Base-by-base conservation (phyloP, 192 early-diverging fungal genomes). In the Linnemannia exigua region DNA sequence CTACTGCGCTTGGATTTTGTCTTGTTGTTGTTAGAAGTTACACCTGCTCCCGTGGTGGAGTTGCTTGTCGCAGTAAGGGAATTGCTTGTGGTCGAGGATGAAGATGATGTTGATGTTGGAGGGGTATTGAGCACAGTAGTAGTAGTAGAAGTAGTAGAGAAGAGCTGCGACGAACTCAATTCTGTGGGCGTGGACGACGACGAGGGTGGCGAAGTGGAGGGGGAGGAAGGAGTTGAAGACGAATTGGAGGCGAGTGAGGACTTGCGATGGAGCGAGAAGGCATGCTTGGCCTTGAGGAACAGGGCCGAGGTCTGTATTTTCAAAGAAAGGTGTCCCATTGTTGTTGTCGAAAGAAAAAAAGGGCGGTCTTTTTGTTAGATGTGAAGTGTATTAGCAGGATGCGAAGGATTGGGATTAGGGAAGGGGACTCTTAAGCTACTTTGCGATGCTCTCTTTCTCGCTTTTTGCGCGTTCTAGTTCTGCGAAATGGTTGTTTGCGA, bases 261-360 rank as follows among this genome's bases (percentile, higher is more conserved):
- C 61, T 86, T 86, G 67, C 78, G 77, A 50, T 86, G 84, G 17
- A 80, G 79, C 41, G 79, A 80, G 47, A 86, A 69, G n/a, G 84
- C 84, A 35, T 80, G 51, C 70, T 86, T 86, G 44, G 84, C 84
- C 63, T 86, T 86, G 22, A 86, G 79, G 61, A 86, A 74, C 54
- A 86, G 54, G 46, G 78, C 74, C 46, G 84, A 86, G 6, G 78
- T 86, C 79, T 86, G 77, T 52, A 86, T 80, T 73, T 86, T 79
- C n/a, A 86, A 61, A 37, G 75, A 41, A 7, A 80, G 67, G 52
- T 79, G 71, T 14, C 77, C 82, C 82, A 85, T 85, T 54, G 70
- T 71, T 82, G 50, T 6, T 6, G 14, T 31, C 14, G 12, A 31
- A 44, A 44, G 28, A 31, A 31, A 12, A 15, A 15, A 31, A 63